phyloP scores from a whole-genome alignment of 2,329 filamentous ascomycete genomes.

The Fusarium sp. region DNA sequence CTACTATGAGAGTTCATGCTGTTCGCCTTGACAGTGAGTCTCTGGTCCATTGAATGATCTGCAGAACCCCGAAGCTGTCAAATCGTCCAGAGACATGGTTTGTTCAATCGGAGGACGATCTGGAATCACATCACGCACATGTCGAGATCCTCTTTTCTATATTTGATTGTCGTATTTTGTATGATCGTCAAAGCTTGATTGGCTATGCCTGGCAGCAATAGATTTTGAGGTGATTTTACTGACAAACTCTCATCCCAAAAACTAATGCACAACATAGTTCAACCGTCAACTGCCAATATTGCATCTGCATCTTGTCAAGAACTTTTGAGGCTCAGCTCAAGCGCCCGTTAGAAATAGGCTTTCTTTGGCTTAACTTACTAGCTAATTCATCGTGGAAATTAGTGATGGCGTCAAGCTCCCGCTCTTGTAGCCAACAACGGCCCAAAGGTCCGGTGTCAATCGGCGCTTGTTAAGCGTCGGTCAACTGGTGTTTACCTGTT shows the following conservation, averaged over 20 bases:
- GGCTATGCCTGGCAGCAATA: background rate
- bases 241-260: background rate
- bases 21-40: background rate
- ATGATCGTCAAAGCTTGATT: background rate
- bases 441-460: background rate
- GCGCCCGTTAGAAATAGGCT: background rate
- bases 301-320: background rate
- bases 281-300: background rate
- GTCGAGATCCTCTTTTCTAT: background rate
- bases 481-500: constrained; percentile 2
- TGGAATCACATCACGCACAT: background rate
- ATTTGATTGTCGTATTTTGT: background rate
- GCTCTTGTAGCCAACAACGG: background rate
- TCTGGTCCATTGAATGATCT: background rate
- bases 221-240: background rate
- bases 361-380: background rate
- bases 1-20: constrained; percentile 6
- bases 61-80: background rate
- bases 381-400: constrained; percentile 19
- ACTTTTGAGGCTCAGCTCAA: constrained; percentile 11
- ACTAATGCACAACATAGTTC: background rate
- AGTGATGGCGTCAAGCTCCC: constrained; percentile 5
- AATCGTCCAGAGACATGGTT: background rate
- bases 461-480: background rate
- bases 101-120: background rate